phyloP scores from a whole-genome alignment of 2,329 filamentous ascomycete genomes.

The Xylariaceae sp. region DNA sequence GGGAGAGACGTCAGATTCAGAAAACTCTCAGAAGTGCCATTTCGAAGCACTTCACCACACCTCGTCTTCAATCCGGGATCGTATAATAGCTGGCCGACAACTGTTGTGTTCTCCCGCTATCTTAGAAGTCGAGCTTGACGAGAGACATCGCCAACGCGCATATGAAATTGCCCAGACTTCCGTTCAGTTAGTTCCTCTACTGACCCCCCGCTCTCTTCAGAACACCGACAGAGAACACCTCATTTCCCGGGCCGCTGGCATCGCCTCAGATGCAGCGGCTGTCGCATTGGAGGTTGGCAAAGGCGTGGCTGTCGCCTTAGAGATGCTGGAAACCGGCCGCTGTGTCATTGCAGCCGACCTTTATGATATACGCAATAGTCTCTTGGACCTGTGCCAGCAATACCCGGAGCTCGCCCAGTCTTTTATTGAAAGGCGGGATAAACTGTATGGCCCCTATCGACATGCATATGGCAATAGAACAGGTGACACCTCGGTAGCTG shows the following conservation, averaged over 20 bases:
- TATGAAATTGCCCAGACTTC: no score
- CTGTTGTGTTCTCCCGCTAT: background rate
- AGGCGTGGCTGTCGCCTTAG: background rate
- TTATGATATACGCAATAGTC: no score
- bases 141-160: no score
- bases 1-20: background rate
- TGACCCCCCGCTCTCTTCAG: constrained; percentile 19
- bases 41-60: background rate
- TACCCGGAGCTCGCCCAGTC: background rate
- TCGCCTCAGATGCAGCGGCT: background rate
- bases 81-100: background rate
- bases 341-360: background rate
- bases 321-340: background rate
- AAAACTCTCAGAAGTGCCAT: background rate
- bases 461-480: no score
- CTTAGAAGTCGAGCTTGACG: background rate
- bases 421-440: background rate
- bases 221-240: background rate
- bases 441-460: no score
- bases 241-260: background rate
- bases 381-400: background rate
- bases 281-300: background rate
- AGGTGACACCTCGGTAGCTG: no score
- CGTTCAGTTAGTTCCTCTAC: background rate
- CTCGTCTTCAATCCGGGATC: background rate